Base-by-base conservation (phyloP, 768 basidiomycete genomes). In the Suillus clintonianus region DNA sequence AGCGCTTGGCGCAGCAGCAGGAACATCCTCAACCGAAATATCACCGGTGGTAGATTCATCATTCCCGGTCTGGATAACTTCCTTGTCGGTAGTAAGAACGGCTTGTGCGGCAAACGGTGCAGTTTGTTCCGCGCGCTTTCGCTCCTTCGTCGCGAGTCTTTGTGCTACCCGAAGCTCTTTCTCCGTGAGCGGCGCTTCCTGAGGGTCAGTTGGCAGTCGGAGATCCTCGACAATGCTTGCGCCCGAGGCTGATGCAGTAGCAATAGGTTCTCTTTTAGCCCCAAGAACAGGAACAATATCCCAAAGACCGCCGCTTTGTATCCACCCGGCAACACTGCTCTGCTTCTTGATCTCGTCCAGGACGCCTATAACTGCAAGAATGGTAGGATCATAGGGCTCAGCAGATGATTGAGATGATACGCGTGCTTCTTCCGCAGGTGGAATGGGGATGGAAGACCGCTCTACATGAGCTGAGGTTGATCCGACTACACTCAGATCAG, bases 321-420 rank as follows among this genome's bases (percentile, higher is more conserved):
- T 80, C 91, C 91, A 92, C 22, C 81, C 85, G 0, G 89, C 86
- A 27, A 92, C 83, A 66, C 89, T 91, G 61, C 76, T 79, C 74
- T 91, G 85, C 55, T 68, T 59, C 72, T 86, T 88, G 15, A 88
- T 65, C 15, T 76, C 78, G 54, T 90, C 88, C 27, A 92, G 74
- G 15, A 92, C 78, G 9, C 91, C 91, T 15, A 91, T 76, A 13
- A 91, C 82, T 0, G 88, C 89, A 1, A 92, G 80, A 22, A 75
- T 78, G 0, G 82, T 88, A 54, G 78, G 76, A 71, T 91, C 90
- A 67, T 76, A 78, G 3, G 70, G 65, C 4, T 69, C 66, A 2
- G 65, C 68, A 54, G 45, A 51, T 34, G 4, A 58, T 13, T 27
- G 54, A 22, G 65, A 51, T 32, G 17, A 47, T 17, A n/a, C 17